phyloP scores from a whole-genome alignment of 805 yeast species.

The Candida ponderosae region DNA sequence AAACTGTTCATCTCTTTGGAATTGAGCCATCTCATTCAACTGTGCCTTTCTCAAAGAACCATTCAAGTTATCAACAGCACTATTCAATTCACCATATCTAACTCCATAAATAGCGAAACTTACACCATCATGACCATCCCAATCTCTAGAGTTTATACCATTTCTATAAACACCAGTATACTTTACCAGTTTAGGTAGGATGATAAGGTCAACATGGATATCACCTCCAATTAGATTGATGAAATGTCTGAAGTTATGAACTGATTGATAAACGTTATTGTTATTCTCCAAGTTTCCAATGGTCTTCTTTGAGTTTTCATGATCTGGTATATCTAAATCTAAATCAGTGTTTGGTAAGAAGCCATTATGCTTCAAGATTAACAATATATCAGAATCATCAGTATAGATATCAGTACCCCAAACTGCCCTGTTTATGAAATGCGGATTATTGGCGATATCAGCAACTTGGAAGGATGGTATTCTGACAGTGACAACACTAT shows the following conservation, averaged over 20 bases:
- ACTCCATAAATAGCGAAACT: conserved; percentile 52
- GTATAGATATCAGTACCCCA: conserved; percentile 96
- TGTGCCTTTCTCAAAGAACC: conserved; percentile 15
- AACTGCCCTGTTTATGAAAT: conserved; percentile 27
- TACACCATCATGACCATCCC: conserved; percentile 80
- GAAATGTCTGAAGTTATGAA: conserved; percentile 17
- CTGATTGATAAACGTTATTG: conserved; percentile 21
- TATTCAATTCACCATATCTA: conserved; percentile 21
- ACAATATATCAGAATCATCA: conserved; percentile 83
- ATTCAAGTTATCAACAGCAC: conserved; percentile 12
- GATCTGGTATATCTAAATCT: conserved; percentile 10
- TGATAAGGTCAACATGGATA: conserved; percentile 24
- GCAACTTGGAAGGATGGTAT: conserved; percentile 19
- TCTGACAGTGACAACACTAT: conserved; percentile 25
- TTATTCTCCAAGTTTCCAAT: conserved; percentile 32
- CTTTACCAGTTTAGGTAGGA: conserved; percentile 60
- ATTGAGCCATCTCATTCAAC: conserved; percentile 12
- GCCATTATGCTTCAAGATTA: conserved; percentile 73
- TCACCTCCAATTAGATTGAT: conserved; percentile 24
- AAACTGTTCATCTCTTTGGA: not conserved
- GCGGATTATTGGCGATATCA: conserved; percentile 16
- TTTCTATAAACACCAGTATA: conserved; percentile 63
- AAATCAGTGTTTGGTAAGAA: conserved; percentile 33
- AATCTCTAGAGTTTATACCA: conserved; percentile 67
- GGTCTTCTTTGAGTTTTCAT: conserved; percentile 22